These are phyloP conservation scores for Cryphonectria parasitica DNA, from an alignment of 2,329 filamentous ascomycete genomes.

Conservation along the genomic window DNA sequence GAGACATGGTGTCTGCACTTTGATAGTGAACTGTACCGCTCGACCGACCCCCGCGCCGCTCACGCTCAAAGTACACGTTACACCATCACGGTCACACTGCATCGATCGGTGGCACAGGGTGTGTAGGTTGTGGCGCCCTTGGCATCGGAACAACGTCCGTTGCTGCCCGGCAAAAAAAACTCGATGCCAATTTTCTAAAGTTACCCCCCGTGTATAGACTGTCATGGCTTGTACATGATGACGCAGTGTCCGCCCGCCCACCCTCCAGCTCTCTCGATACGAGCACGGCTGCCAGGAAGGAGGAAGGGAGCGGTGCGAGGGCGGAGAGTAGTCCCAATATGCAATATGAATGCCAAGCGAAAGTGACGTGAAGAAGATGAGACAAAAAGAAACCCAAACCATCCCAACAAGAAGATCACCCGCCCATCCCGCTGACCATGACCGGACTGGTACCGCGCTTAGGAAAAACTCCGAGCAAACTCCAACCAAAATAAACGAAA, in stretches of 20 bases:
- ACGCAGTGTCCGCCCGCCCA: background rate
- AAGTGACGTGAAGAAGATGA: background rate
- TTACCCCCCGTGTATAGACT: background rate
- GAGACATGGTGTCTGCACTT: background rate
- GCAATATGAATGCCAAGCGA: background rate
- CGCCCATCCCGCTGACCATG: background rate
- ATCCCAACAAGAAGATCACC: background rate
- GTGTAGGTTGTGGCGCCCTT: slow-evolving; percentile 8
- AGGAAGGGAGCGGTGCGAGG: background rate
- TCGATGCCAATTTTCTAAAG: background rate
- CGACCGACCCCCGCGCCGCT: background rate
- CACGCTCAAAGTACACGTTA: background rate
- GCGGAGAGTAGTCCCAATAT: background rate
- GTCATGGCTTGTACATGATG: background rate
- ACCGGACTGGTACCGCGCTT: slow-evolving; percentile 6
- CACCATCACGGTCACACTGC: slow-evolving; percentile 11
- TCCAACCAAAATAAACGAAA: background rate
- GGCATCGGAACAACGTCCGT: slow-evolving; percentile 8
- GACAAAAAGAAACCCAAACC: no score
- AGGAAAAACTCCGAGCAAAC: background rate
- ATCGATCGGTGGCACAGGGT: background rate
- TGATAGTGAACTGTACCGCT: background rate
- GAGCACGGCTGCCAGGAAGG: background rate
- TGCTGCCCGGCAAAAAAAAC: background rate
- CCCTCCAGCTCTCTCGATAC: background rate